Evolutionary conservation across 2,329 filamentous ascomycete genomes (phyloP).

Genomic region (Amauroascus verrucosus): DNA sequence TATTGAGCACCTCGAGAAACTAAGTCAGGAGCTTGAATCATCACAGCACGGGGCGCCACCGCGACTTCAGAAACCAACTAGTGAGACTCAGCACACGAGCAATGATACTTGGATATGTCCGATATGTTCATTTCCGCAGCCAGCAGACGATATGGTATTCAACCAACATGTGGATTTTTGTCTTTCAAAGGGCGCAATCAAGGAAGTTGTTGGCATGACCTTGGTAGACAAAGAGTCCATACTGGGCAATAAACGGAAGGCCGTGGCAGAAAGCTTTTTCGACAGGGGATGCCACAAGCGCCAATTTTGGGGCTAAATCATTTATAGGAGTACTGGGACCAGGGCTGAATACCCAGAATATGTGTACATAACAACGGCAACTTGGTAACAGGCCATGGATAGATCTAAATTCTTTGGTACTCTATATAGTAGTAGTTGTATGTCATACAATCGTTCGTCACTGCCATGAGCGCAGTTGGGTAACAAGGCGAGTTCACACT

Average conservation of each 20-base stretch:
- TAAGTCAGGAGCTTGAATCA: constrained; percentile 46
- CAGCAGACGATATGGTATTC: constrained; percentile 63
- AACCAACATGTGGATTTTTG: constrained; percentile 92
- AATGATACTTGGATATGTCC: constrained; percentile 64
- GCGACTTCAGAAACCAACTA: not conserved
- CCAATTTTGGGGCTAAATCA: constrained; percentile 15
- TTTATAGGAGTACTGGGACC: not conserved
- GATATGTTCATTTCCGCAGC: constrained; percentile 68
- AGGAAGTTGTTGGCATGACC: constrained; percentile 60
- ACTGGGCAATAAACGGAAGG: constrained; percentile 16
- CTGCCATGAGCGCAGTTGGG: too few species aligned
- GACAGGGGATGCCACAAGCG: constrained; percentile 27
- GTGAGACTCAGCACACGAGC: not conserved
- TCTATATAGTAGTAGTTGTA: too few species aligned
- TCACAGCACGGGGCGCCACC: not conserved
- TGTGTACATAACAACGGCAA: too few species aligned
- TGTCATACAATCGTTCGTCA: not conserved
- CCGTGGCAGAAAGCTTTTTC: constrained; percentile 18
- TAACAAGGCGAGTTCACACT: too few species aligned
- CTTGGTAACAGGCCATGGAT: not conserved
- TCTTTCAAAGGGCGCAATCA: constrained; percentile 74
- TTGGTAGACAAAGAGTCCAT: constrained; percentile 18
- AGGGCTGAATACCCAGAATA: not conserved
- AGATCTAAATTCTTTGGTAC: too few species aligned
- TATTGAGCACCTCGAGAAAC: constrained; percentile 49